Evolutionary conservation across 306 rosid species (phyloP).

Genomic region (Echinosophora koreensis): DNA sequence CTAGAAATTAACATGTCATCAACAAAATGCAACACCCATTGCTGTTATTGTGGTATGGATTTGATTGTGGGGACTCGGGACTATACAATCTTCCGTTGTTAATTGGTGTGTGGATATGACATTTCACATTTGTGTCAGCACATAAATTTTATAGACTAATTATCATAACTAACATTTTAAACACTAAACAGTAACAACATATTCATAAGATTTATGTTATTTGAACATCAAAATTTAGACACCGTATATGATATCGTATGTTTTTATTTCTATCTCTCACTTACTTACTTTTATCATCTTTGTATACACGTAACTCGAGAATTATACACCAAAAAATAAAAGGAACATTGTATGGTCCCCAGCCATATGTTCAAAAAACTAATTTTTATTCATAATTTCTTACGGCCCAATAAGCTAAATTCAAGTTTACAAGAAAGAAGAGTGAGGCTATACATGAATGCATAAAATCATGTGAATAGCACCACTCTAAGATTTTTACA

Average conservation of each 20-base stretch:
- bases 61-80: conserved; percentile 27
- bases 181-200: no score
- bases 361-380: no score
- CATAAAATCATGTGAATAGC: background rate
- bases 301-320: no score
- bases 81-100: background rate
- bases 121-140: background rate
- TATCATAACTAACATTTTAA: no score
- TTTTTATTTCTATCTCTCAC: no score
- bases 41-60: background rate
- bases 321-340: no score
- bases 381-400: background rate
- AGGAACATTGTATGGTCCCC: no score
- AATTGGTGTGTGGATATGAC: background rate
- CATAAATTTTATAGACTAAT: background rate
- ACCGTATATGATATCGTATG: no score
- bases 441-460: background rate
- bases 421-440: background rate
- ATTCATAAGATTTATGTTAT: no score
- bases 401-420: background rate
- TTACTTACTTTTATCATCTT: no score
- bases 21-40: conserved; percentile 26
- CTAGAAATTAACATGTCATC: conserved; percentile 3
- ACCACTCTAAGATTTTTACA: background rate
- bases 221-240: no score